These are phyloP conservation scores for Microdochium paspali DNA, from an alignment of 2,329 filamentous ascomycete genomes.

Conservation along the genomic window DNA sequence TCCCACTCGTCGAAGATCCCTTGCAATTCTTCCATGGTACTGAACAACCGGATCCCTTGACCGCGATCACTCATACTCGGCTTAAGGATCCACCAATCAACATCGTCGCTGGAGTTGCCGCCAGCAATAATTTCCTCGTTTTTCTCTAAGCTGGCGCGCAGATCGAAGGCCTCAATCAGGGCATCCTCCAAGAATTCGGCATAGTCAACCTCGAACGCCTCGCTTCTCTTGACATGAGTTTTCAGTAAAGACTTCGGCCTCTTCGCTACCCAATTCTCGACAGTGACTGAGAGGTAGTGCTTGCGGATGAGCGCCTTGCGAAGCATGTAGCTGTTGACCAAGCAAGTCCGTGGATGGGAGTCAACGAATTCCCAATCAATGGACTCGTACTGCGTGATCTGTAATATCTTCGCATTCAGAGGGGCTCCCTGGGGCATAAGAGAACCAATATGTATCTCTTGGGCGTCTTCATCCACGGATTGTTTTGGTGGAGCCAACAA, in stretches of 20 bases:
- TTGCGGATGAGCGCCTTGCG: slow-evolving; percentile 95
- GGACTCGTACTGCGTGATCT: slow-evolving; percentile 79
- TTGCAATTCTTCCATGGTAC: slow-evolving; percentile 73
- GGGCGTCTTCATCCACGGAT: slow-evolving; percentile 9
- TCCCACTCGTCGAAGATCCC: slow-evolving; percentile 91
- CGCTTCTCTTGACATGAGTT: slow-evolving; percentile 64
- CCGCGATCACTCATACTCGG: slow-evolving; percentile 96
- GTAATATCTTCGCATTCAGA: slow-evolving; percentile 43
- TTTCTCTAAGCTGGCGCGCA: slow-evolving; percentile 65
- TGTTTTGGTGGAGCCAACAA: slow-evolving; percentile 39
- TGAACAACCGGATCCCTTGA: slow-evolving; percentile 86
- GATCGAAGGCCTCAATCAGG: slow-evolving; percentile 79
- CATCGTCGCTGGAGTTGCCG: slow-evolving; percentile 22
- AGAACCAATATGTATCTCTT: slow-evolving; percentile 22
- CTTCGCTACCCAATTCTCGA: slow-evolving; percentile 80
- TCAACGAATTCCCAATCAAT: slow-evolving; percentile 75
- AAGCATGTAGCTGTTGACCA: slow-evolving; percentile 88
- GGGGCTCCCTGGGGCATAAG: slow-evolving; percentile 25
- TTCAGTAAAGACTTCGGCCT: slow-evolving; percentile 62
- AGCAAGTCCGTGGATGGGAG: slow-evolving; percentile 46
- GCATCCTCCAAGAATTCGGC: slow-evolving; percentile 95
- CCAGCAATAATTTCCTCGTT: slow-evolving; percentile 39
- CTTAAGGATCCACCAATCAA: slow-evolving; percentile 97
- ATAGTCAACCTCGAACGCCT: slow-evolving; percentile 91
- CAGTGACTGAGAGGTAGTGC: slow-evolving; percentile 80